Conservation (phyloP, 1,284 basidiomycete species). For the Singerocomus inundabilis region DNA sequence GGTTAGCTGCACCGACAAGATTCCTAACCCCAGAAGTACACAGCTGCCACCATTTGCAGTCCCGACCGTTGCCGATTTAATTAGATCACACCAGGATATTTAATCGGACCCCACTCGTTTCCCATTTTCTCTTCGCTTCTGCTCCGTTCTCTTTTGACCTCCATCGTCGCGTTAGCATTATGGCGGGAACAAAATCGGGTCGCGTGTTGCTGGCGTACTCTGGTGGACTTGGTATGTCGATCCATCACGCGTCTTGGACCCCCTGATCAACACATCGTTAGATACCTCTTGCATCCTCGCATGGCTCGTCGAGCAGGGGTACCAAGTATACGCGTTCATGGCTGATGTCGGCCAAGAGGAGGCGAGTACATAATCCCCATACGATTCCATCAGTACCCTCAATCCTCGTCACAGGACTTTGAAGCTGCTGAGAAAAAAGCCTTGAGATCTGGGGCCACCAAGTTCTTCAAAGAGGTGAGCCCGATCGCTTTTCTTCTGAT, state of each 20-base stretch:
- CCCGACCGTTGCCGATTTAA: not conserved
- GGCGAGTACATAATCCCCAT: conserved; percentile 38
- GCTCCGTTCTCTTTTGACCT: no score
- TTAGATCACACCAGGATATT: no score
- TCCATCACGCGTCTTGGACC: not conserved
- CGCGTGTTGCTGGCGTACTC: conserved; percentile 96
- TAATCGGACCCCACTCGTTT: not conserved
- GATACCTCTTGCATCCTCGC: conserved; percentile 95
- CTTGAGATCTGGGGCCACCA: conserved; percentile 88
- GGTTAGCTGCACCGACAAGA: no score
- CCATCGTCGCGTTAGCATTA: no score
- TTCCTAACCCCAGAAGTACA: no score
- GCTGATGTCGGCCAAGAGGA: conserved; percentile 99
- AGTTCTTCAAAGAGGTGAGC: conserved; percentile 86
- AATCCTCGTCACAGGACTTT: conserved; percentile 68
- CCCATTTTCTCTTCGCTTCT: no score
- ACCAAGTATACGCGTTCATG: conserved; percentile 98
- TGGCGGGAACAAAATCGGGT: conserved; percentile 42
- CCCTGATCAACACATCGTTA: conserved; percentile 13
- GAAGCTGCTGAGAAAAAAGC: conserved; percentile 92
- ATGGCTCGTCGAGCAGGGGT: conserved; percentile 97
- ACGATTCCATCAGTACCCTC: not conserved
- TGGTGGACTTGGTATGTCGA: conserved; percentile 86
- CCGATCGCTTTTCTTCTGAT: not conserved
- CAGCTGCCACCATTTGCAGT: no score